Conservation (phyloP, 73 alveolate genomes). For the Urostyla sp. region DNA sequence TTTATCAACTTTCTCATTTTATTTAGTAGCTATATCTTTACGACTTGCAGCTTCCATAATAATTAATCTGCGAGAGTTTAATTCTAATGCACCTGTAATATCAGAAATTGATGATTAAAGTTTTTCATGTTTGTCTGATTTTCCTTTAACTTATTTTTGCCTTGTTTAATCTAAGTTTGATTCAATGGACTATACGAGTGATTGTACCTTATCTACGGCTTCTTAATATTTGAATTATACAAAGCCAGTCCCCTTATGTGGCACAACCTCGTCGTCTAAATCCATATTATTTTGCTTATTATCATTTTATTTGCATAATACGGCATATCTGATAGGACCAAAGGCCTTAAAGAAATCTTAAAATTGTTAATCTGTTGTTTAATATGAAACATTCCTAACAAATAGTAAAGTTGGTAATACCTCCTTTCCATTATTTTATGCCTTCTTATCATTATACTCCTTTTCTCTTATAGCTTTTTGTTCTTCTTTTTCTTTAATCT, state of each 20-base stretch:
- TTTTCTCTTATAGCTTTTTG: too few relatives aligned
- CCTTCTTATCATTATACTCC: constrained; percentile 42
- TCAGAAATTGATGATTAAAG: constrained; percentile 1
- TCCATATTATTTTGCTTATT: neutral
- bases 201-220: constrained; percentile 40
- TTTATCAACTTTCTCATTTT: constrained; percentile 55
- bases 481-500: constrained; percentile 47
- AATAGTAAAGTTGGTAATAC: constrained; percentile 58
- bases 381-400: constrained; percentile 79
- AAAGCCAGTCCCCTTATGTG: constrained; percentile 63
- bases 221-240: constrained; percentile 47
- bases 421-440: constrained; percentile 5
- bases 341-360: constrained; percentile 77
- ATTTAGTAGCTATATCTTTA: constrained; percentile 7
- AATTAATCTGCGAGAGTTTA: constrained; percentile 57
- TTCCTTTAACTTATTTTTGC: constrained; percentile 4
- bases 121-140: constrained; percentile 3
- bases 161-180: neutral
- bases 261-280: constrained; percentile 6
- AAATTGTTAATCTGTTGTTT: constrained; percentile 79
- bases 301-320: constrained; percentile 42
- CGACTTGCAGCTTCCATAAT: constrained; percentile 50
- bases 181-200: constrained; percentile 20
- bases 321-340: constrained; percentile 74
- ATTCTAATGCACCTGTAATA: constrained; percentile 55